These are phyloP conservation scores for Neophaeococcomyces mojaviensis DNA, from an alignment of 2,329 filamentous ascomycete species.

Conservation along the genomic window DNA sequence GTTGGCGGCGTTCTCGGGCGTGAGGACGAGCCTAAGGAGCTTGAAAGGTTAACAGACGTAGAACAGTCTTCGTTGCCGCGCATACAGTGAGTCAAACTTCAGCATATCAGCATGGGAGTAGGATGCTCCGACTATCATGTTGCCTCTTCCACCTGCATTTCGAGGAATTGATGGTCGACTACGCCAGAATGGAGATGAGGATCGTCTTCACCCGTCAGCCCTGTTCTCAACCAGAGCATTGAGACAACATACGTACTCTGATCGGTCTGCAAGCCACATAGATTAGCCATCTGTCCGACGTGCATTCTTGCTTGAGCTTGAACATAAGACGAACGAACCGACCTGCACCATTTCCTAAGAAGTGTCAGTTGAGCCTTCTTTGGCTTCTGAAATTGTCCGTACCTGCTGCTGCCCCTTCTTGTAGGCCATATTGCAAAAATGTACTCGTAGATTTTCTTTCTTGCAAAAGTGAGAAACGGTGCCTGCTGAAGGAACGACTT, in stretches of 20 bases:
- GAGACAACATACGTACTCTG: constrained; percentile 28
- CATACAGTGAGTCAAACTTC: constrained; percentile 74
- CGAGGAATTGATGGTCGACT: constrained; percentile 48
- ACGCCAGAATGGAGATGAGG: constrained; percentile 83
- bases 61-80: no score
- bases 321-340: constrained; percentile 58
- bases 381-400: constrained; percentile 25
- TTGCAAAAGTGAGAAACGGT: neutral
- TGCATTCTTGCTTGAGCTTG: neutral
- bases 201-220: constrained; percentile 47
- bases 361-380: constrained; percentile 7
- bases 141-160: constrained; percentile 50
- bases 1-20: constrained; percentile 28
- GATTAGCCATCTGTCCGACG: constrained; percentile 9
- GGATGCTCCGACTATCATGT: constrained; percentile 79
- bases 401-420: constrained; percentile 70
- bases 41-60: constrained; percentile 1
- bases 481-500: neutral
- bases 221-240: constrained; percentile 7
- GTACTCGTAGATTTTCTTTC: no score
- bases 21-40: constrained; percentile 16
- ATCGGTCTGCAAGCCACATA: constrained; percentile 27
- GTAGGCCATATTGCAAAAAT: constrained; percentile 34
- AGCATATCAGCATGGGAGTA: constrained; percentile 96
- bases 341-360: constrained; percentile 98